phyloP scores from a whole-genome alignment of 441 rosid genomes.

The Eutrema salsugineum region DNA sequence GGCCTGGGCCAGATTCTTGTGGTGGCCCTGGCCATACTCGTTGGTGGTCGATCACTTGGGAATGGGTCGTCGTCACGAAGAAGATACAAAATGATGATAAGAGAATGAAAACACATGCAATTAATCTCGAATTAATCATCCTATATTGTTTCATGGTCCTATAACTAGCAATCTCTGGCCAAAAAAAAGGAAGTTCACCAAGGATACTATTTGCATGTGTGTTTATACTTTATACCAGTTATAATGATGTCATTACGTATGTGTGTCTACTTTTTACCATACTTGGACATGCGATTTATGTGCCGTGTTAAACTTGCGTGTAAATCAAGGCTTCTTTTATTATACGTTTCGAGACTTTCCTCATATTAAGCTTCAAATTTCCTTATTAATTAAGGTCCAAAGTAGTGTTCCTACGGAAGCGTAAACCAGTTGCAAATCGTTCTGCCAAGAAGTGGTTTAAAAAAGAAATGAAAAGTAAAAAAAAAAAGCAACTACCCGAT shows the following conservation, averaged over 20 bases:
- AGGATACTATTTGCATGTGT: not conserved
- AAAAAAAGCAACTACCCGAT: not conserved
- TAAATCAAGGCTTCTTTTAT: not conserved
- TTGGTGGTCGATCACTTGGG: not conserved
- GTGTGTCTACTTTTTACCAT: not conserved
- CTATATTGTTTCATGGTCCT: conserved; percentile 9
- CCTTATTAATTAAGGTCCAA: not conserved
- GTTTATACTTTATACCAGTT: conserved; percentile 11
- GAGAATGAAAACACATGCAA: not conserved
- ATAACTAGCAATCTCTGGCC: not conserved
- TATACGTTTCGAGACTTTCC: conserved; percentile 12
- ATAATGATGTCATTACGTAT: not conserved
- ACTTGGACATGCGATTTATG: conserved; percentile 11
- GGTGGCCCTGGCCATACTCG: too few species aligned
- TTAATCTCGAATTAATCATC: not conserved
- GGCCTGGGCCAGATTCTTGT: not conserved
- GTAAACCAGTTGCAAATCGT: conserved; percentile 1
- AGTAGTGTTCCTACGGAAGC: not conserved
- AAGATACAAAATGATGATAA: not conserved
- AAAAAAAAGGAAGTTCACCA: not conserved
- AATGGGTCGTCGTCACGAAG: not conserved
- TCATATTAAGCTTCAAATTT: not conserved
- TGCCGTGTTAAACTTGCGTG: not conserved
- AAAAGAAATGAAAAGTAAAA: not conserved
- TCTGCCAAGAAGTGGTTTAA: not conserved